Conservation (phyloP, 371 early-diverging fungal species). For the Basidiobolus heterosporus region DNA sequence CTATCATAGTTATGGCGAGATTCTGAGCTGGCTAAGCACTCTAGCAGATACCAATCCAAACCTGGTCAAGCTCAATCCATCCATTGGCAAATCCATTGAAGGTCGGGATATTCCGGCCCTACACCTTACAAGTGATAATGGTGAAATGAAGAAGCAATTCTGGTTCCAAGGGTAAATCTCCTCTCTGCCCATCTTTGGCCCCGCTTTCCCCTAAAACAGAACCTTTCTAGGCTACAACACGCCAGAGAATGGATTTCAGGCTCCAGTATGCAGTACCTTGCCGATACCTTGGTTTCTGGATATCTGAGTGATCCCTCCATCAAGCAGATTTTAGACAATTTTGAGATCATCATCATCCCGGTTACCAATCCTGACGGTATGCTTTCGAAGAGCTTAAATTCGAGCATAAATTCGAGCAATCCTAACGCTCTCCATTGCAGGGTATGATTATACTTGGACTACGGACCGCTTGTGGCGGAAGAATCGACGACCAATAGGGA, state of each 20-base stretch:
- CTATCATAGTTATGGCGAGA: slow-evolving; percentile 2
- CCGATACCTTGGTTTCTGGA: background rate
- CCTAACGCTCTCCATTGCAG: too few species aligned
- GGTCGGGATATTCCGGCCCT: slow-evolving; percentile 1
- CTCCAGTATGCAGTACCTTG: slow-evolving; percentile 3
- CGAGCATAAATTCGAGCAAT: too few species aligned
- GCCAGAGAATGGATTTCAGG: slow-evolving; percentile 8
- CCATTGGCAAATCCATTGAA: slow-evolving; percentile 3
- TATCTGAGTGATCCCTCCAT: slow-evolving; percentile 3
- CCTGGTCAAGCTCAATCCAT: slow-evolving; percentile 2
- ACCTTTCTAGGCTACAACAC: slow-evolving; percentile 1
- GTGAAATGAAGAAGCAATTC: slow-evolving; percentile 1
- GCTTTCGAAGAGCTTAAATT: too few species aligned
- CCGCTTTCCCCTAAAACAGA: too few species aligned
- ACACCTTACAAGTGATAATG: slow-evolving; percentile 2
- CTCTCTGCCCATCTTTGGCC: too few species aligned
- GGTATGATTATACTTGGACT: slow-evolving; percentile 21
- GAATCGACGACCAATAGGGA: slow-evolving; percentile 8
- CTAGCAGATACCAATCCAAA: background rate
- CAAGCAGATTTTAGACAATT: slow-evolving; percentile 1
- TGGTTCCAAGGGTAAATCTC: slow-evolving; percentile 1
- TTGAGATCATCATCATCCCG: slow-evolving; percentile 23
- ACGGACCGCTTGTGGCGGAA: slow-evolving; percentile 25
- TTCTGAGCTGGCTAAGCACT: background rate
- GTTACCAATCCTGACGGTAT: slow-evolving; percentile 26